Conservation (phyloP, 2,329 filamentous ascomycete genomes). For the Claviceps sp. region DNA sequence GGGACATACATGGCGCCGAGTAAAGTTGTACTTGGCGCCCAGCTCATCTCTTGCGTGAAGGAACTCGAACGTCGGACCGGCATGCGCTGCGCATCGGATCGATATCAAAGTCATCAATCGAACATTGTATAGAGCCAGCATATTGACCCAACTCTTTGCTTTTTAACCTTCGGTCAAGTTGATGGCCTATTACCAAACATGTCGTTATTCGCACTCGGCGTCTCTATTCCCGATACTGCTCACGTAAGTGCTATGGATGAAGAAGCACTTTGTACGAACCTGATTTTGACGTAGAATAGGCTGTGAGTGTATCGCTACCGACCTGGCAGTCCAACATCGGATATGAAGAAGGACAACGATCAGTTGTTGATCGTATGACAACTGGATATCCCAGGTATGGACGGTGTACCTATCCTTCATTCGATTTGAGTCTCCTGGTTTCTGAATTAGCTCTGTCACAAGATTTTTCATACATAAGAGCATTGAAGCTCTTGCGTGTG, state of each 20-base stretch:
- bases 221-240: conserved; percentile 64
- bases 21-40: no score
- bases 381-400: conserved; percentile 79
- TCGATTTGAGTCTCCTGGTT: neutral
- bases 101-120: no score
- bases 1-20: no score
- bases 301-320: conserved; percentile 88
- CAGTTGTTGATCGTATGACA: conserved; percentile 74
- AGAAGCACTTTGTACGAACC: neutral
- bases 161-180: neutral
- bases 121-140: neutral
- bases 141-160: neutral
- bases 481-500: conserved; percentile 59
- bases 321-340: conserved; percentile 85
- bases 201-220: conserved; percentile 44
- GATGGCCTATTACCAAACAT: conserved; percentile 18
- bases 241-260: conserved; percentile 43
- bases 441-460: neutral
- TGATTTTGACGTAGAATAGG: conserved; percentile 35
- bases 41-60: no score
- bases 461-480: conserved; percentile 87
- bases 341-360: conserved; percentile 84
- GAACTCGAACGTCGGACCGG: no score
- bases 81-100: no score
- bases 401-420: neutral